Evolutionary conservation across 129 eudicot species (phyloP).

Genomic region (sunflower (Helianthus annuus)): DNA sequence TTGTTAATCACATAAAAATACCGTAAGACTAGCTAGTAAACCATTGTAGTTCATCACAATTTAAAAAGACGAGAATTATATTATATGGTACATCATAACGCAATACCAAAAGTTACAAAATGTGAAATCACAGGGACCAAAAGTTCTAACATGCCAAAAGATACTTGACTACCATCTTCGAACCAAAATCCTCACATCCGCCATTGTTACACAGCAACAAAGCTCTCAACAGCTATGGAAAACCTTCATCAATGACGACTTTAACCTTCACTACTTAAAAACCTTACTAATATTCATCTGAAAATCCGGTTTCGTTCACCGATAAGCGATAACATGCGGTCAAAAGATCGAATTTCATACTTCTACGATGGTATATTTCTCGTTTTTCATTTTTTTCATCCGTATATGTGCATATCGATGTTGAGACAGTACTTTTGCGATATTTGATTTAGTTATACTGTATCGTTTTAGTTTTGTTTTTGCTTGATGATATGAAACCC

Average conservation of each 20-base stretch:
- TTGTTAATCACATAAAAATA: no score
- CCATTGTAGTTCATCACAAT: no score
- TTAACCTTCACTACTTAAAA: neutral
- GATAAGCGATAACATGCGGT: conserved; percentile 51
- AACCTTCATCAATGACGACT: conserved; percentile 21
- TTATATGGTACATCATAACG: no score
- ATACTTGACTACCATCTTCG: conserved; percentile 5
- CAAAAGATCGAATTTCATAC: conserved; percentile 86
- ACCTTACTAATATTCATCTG: neutral
- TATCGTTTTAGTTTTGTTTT: neutral
- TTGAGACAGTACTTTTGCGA: neutral
- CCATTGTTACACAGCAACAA: conserved; percentile 18
- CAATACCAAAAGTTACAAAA: neutral
- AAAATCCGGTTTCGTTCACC: neutral
- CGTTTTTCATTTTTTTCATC: conserved; percentile 1
- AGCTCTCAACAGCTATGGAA: conserved; percentile 3
- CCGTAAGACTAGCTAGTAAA: no score
- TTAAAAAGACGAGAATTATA: no score
- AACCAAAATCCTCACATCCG: conserved; percentile 4
- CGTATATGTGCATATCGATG: neutral
- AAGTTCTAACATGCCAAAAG: conserved; percentile 9
- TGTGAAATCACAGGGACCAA: conserved; percentile 22
- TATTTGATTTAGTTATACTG: neutral
- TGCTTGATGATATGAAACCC: conserved; percentile 33
- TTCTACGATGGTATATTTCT: conserved; percentile 71